phyloP scores from a whole-genome alignment of 75 land plant genomes.

The Ceratopteris richardii region DNA sequence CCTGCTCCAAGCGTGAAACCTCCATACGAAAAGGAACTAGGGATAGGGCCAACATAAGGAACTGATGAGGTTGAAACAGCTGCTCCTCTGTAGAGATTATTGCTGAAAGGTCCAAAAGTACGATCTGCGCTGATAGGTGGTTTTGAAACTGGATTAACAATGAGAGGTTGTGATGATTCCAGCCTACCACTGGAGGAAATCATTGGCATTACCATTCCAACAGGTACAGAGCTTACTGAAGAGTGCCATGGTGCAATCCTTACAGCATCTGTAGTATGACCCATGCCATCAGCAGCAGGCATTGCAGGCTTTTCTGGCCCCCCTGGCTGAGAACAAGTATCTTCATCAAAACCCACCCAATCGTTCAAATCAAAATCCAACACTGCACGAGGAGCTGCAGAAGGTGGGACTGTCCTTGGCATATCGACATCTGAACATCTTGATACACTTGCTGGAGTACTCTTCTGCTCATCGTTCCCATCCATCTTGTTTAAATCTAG shows the following conservation, averaged over 20 bases:
- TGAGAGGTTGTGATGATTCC: conserved; percentile 7
- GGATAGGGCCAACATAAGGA: conserved; percentile 13
- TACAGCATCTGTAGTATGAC: conserved; percentile 4
- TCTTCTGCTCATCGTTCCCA: conserved; percentile 29
- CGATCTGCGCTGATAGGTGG: conserved; percentile 3
- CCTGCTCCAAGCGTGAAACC: conserved; percentile 9
- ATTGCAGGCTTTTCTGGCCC: background rate
- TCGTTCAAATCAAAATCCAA: conserved; percentile 43
- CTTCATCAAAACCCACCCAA: conserved; percentile 25
- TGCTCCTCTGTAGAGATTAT: conserved; percentile 11
- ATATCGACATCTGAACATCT: background rate
- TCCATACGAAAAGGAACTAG: conserved; percentile 10
- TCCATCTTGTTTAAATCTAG: conserved; percentile 32
- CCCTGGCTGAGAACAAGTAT: conserved; percentile 7
- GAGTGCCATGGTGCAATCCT: conserved; percentile 27
- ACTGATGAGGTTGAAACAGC: conserved; percentile 13
- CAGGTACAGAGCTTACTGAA: conserved; percentile 14
- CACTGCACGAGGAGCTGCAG: conserved; percentile 9
- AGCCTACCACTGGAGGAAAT: conserved; percentile 13
- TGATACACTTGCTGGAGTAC: background rate
- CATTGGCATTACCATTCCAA: conserved; percentile 11
- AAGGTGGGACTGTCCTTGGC: conserved; percentile 1
- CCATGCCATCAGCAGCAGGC: conserved; percentile 10
- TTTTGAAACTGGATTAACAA: conserved; percentile 12
- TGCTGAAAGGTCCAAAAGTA: conserved; percentile 11